Evolutionary conservation across 306 rosid species (phyloP).

Genomic region (Lupinus albus): DNA sequence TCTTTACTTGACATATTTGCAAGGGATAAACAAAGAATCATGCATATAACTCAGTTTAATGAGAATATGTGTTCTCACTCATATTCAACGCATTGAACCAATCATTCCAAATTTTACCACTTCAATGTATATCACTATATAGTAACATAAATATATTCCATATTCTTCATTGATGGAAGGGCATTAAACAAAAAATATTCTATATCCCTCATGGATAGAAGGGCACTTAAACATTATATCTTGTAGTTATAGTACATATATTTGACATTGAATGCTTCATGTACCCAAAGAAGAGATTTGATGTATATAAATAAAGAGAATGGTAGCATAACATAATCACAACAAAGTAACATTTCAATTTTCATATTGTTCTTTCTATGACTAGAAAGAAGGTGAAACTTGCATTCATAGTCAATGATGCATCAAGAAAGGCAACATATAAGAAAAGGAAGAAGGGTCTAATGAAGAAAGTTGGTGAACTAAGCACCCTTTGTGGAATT

Average conservation of each 20-base stretch:
- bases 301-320: conserved; percentile 33
- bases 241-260: conserved; percentile 18
- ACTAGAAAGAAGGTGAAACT: conserved; percentile 59
- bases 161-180: neutral
- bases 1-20: no score
- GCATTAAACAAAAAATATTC: conserved; percentile 8
- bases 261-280: conserved; percentile 21
- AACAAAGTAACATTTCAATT: neutral
- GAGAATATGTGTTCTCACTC: no score
- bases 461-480: conserved; percentile 51
- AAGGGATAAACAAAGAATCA: no score
- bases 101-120: no score
- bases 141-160: neutral
- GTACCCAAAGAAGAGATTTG: neutral
- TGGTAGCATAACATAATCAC: conserved; percentile 8
- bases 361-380: conserved; percentile 26
- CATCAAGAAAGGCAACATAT: conserved; percentile 52
- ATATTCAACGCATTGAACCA: no score
- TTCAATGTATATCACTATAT: no score
- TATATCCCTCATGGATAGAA: neutral
- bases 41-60: no score
- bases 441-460: conserved; percentile 58
- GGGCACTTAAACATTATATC: conserved; percentile 23
- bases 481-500: conserved; percentile 55
- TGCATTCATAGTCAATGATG: conserved; percentile 51